Evolutionary conservation across 2,329 filamentous ascomycete genomes (phyloP), one percentile per base, ranked within the genome.

Genomic region (Pseudogymnoascus verrucosus): DNA sequence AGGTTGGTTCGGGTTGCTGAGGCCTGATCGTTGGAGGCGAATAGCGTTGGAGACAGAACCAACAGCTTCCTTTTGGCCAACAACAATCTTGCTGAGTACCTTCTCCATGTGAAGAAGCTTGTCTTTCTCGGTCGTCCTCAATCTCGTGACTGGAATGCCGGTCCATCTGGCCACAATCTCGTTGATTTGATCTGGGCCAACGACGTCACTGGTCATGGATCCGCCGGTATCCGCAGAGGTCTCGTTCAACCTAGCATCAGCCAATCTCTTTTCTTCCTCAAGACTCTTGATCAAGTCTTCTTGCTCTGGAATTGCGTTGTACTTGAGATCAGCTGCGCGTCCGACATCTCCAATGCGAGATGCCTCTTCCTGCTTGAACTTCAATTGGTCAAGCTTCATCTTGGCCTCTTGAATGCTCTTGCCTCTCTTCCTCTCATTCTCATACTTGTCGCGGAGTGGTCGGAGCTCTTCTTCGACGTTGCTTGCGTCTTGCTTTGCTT

Each of bases 101-200:
- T 85, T 89, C 78, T 99, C 95, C 95, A 99, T 99, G 72, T 96
- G 84, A 67, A 99, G 84, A n/a, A 99, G 83, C 81, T 98, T 98
- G 75, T 99, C 95, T 78, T 96, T 98, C 78, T 99, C 95, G 0
- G 92, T 90, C 0, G 95, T 97, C 79, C 90, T 93, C 42, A 99
- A 86, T 66, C 93, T 84, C 4, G 92, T 98, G 65, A 99, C 91
- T 1, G 95, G 95, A 70, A 99, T 99, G 67, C 95, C 95, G n/a
- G 95, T 99, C 91, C 93, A 97, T 66, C 92, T 88, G 63, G 90
- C 89, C 62, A 99, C 95, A 66, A 99, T 99, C 74, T 98, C 93
- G 75, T 99, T 98, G 82, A 99, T 99, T 76, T 99, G 93, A 68
- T 99, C 95, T 10, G 93, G 92, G 5, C 95, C 95, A 68, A 99